A percentile compares a stretch with the other conserved stretches of the same genome.
Conservation (phyloP, 768 basidiomycete genomes). For the Calocybe gangraenosa region DNA sequence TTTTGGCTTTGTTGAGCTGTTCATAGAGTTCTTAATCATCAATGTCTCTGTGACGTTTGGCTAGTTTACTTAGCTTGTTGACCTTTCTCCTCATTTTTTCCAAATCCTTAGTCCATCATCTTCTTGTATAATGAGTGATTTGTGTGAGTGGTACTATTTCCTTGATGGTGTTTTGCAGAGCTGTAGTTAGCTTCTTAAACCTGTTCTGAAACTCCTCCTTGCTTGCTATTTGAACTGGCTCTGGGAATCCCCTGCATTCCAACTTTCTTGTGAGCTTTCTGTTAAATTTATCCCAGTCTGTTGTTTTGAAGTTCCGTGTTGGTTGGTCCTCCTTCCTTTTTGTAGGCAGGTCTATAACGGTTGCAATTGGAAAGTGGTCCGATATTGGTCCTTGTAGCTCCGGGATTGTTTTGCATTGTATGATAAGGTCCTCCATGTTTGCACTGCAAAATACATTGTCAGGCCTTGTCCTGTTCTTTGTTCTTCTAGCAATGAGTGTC, state of each 20-base stretch:
- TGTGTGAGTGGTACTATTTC: conserved; percentile 2
- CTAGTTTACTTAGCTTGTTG: background rate
- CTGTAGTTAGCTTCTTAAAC: background rate
- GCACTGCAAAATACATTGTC: conserved; percentile 30
- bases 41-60: background rate
- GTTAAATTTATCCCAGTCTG: conserved; percentile 23
- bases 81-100: background rate
- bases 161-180: background rate
- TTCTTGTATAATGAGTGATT: background rate
- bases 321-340: too few species aligned
- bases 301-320: conserved; percentile 18
- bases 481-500: conserved; percentile 7
- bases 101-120: too few species aligned
- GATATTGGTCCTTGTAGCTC: too few species aligned
- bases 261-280: conserved; percentile 12
- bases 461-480: conserved; percentile 27
- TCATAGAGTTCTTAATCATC: background rate
- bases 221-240: conserved; percentile 15
- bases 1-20: background rate
- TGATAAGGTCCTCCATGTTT: conserved; percentile 6
- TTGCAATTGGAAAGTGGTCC: too few species aligned
- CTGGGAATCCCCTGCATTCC: conserved; percentile 18
- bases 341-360: conserved; percentile 15
- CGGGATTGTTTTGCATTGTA: too few species aligned
- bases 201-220: conserved; percentile 11